Evolutionary conservation across 805 yeast genomes (phyloP).

Genomic region (Allodekkera sacchari): DNA sequence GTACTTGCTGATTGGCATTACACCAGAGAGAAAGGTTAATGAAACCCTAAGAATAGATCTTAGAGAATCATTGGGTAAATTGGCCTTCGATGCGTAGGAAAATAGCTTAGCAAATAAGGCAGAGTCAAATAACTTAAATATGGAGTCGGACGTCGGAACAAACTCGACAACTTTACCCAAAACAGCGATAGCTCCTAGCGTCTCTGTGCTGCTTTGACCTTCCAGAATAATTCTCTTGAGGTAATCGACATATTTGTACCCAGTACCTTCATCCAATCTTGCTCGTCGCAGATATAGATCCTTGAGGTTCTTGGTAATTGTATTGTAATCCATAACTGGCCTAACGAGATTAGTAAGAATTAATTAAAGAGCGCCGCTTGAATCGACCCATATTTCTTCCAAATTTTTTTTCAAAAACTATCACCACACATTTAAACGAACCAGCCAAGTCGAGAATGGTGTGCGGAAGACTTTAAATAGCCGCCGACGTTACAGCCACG

Average conservation of each 20-base stretch:
- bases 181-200: slow-evolving; percentile 44
- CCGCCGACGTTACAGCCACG: too few relatives aligned
- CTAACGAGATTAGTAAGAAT: too few relatives aligned
- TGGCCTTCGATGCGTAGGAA: slow-evolving; percentile 12
- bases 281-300: slow-evolving; percentile 12
- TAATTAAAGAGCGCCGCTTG: too few relatives aligned
- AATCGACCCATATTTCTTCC: too few relatives aligned
- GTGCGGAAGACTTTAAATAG: too few relatives aligned
- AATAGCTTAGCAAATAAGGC: slow-evolving; percentile 16
- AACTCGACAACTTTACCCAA: slow-evolving; percentile 44
- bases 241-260: slow-evolving; percentile 11
- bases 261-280: slow-evolving; percentile 15
- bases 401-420: too few relatives aligned
- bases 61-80: slow-evolving; percentile 17
- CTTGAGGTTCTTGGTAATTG: slow-evolving; percentile 20
- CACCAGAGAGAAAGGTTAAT: slow-evolving; percentile 34
- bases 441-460: too few relatives aligned
- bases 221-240: slow-evolving; percentile 33
- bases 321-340: slow-evolving; percentile 14
- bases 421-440: too few relatives aligned
- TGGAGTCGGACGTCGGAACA: slow-evolving; percentile 27
- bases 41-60: slow-evolving; percentile 21
- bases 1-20: slow-evolving; percentile 27
- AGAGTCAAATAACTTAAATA: slow-evolving; percentile 16
- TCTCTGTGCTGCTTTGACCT: slow-evolving; percentile 40